Evolutionary conservation across 2,329 filamentous ascomycete species (phyloP).

Genomic region (Nemania sp.): DNA sequence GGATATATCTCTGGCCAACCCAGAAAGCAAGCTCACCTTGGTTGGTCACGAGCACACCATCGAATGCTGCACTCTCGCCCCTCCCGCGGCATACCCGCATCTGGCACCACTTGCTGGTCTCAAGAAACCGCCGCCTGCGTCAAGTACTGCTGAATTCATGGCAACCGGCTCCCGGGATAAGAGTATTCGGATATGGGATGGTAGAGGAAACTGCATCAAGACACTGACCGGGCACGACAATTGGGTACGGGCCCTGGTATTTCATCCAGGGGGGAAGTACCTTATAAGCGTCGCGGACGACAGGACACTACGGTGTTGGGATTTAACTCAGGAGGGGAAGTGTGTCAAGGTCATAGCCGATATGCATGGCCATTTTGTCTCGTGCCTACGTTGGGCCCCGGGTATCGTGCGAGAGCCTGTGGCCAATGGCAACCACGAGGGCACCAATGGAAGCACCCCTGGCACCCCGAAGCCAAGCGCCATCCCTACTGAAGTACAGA

Average conservation of each 20-base stretch:
- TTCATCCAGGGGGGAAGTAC: slow-evolving; percentile 91
- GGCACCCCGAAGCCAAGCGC: slow-evolving; percentile 49
- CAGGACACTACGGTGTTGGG: slow-evolving; percentile 93
- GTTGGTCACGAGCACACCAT: slow-evolving; percentile 85
- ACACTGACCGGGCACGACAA: slow-evolving; percentile 89
- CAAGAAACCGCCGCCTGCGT: slow-evolving; percentile 77
- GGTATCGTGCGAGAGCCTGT: slow-evolving; percentile 66
- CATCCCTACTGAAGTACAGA: slow-evolving; percentile 60
- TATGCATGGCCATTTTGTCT: slow-evolving; percentile 83
- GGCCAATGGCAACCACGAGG: slow-evolving; percentile 44
- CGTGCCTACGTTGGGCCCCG: slow-evolving; percentile 86
- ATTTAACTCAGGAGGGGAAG: slow-evolving; percentile 85
- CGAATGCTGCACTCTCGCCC: slow-evolving; percentile 86
- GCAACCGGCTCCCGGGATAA: slow-evolving; percentile 91
- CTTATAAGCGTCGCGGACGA: slow-evolving; percentile 86
- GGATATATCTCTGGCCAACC: slow-evolving; percentile 72
- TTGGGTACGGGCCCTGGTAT: slow-evolving; percentile 85
- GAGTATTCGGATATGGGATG: slow-evolving; percentile 87
- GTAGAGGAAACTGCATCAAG: slow-evolving; percentile 81
- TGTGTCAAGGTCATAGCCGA: slow-evolving; percentile 82
- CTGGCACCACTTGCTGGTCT: slow-evolving; percentile 77
- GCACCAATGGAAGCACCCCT: slow-evolving; percentile 53
- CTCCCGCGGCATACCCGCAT: slow-evolving; percentile 75
- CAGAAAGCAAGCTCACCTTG: slow-evolving; percentile 78
- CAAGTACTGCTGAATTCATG: slow-evolving; percentile 81